Percentiles rank a stretch among this genome's conserved stretches.
Evolutionary conservation across 352 stramenopile species (phyloP).

Genomic region (Blastocystis sp.): DNA sequence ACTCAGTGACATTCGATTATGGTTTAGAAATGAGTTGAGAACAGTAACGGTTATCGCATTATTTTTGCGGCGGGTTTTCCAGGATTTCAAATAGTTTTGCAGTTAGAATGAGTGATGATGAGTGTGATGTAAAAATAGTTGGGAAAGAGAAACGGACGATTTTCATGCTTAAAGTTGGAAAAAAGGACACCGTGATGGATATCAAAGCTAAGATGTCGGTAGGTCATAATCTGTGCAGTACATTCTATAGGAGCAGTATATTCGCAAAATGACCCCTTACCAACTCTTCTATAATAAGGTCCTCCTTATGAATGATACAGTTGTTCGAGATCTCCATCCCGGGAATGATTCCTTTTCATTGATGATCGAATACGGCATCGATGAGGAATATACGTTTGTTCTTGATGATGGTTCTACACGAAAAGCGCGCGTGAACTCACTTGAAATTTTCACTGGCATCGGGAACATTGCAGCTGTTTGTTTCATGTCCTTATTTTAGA

Average conservation of each 20-base stretch:
- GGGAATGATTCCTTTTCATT: neutral
- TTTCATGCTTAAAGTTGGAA: neutral
- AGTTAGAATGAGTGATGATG: neutral
- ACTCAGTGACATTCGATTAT: neutral
- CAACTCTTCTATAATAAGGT: conserved; percentile 40
- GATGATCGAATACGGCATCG: conserved; percentile 7
- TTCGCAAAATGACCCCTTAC: neutral
- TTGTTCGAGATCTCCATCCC: neutral
- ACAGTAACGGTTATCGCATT: neutral
- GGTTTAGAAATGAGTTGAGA: neutral
- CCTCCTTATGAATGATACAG: conserved; percentile 16
- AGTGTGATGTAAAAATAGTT: conserved; percentile 18
- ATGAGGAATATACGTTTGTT: conserved; percentile 37
- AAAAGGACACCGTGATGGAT: neutral
- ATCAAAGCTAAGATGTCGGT: conserved; percentile 36
- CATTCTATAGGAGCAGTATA: conserved; percentile 28
- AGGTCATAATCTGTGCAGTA: too few relatives aligned
- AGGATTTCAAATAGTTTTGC: neutral
- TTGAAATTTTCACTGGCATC: conserved; percentile 3
- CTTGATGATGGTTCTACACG: conserved; percentile 20
- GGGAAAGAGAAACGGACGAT: neutral
- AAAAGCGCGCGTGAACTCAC: conserved; percentile 10
- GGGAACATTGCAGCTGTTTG: neutral
- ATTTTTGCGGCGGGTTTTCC: neutral
- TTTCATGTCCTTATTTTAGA: neutral